Evolutionary conservation across 495 filamentous ascomycete species (phyloP), one percentile per base, ranked within the genome.

Genomic region (Aspergillus haitiensis): DNA sequence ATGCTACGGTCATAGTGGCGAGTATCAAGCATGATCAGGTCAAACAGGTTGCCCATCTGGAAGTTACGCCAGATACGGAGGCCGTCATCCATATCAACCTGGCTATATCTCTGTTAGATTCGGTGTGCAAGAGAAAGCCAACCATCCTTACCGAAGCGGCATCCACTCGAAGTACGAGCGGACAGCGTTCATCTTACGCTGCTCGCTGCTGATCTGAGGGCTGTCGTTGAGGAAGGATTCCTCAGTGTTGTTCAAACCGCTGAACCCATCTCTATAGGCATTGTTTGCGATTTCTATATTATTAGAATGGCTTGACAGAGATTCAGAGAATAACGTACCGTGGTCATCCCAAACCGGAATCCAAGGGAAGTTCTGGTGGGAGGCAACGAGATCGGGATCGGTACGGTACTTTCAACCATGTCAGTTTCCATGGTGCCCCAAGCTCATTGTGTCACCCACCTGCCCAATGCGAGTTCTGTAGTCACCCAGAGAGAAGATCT

Each of bases 91-190:
- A 89, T 85, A 37, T 87, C 84, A 34, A 86, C 80, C 50, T 74
- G 71, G 27, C 64, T 66, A n/a, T n/a, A 40, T 35, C 34, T 2
- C 13, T 15, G 3, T 2, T 12, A 0, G 9, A 3, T n/a, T n/a
- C n/a, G 39, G 58, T 33, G 21, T 0, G 36, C 16, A 34, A 15
- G 31, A 16, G 11, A 33, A 27, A n/a, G 16, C 50, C 56, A 9
- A 31, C n/a, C n/a, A n/a, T n/a, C n/a, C n/a, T n/a, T n/a, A 64
- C 64, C 71, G 70, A 40, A 74, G 63, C 15, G 71, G 77, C 77
- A 80, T 86, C 86, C 87, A 90, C 64, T 90, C 86, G 54, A 89
- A 90, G 66, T 89, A 89, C 0, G 86, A 84, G 37, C 86, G 75
- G 18, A 88, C 85, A 6, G 85, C 86, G 59, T 88, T 86, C 78